Percentiles rank a stretch among this genome's conserved stretches.
These are phyloP conservation scores for Ogataea saltuana DNA, from an alignment of 805 yeast genomes.

Conservation along the genomic window DNA sequence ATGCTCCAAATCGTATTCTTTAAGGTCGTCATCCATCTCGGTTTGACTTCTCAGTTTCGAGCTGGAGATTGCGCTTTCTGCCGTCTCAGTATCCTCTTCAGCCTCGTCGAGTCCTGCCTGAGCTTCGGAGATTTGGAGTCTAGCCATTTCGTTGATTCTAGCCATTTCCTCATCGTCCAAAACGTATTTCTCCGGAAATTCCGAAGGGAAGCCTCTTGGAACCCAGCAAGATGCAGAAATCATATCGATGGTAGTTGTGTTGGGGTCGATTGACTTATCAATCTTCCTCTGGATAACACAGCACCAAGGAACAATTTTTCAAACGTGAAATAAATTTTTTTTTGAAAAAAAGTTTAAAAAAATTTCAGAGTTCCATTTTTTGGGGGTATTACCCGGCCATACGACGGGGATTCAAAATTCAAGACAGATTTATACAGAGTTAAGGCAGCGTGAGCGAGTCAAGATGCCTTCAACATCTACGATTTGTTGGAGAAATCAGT, in stretches of 20 bases:
- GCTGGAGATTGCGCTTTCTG: conserved; percentile 17
- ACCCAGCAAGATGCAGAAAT: conserved; percentile 94
- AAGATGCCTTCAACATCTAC: no score
- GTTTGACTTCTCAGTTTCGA: conserved; percentile 47
- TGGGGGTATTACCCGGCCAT: conserved; percentile 6
- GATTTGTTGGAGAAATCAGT: no score
- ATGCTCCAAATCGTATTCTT: conserved; percentile 83
- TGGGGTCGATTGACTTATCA: neutral
- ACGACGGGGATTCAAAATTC: neutral
- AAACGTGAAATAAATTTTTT: conserved; percentile 1
- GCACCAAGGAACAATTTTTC: no score
- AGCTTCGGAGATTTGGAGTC: conserved; percentile 78
- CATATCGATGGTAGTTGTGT: conserved; percentile 45
- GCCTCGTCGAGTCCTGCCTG: conserved; percentile 60
- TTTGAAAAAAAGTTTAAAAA: conserved; percentile 1
- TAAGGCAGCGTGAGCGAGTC: no score
- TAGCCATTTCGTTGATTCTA: conserved; percentile 82
- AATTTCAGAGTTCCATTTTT: conserved; percentile 1
- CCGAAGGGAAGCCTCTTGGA: conserved; percentile 93
- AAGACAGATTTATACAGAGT: no score
- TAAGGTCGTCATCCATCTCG: conserved; percentile 79
- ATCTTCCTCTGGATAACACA: no score
- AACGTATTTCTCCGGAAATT: conserved; percentile 86
- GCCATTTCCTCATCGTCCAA: conserved; percentile 91
- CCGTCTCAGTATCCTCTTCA: conserved; percentile 33